Conservation (phyloP, 2,329 filamentous ascomycete species). For the Pyricularia pennisetigena region DNA sequence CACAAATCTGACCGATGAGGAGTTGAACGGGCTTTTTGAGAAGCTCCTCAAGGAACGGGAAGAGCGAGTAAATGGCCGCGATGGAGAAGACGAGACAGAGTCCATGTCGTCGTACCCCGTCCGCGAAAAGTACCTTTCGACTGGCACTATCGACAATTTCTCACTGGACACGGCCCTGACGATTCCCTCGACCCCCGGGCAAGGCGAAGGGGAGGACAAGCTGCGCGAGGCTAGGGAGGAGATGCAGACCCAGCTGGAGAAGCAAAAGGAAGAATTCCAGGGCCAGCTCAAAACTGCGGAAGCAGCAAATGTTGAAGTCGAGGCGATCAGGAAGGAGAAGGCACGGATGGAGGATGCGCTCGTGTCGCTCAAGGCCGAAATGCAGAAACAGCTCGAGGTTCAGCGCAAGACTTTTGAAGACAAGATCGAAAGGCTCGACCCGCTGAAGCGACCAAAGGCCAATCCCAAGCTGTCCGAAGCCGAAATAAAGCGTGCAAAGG, state of each 20-base stretch:
- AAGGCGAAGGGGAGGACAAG: constrained; percentile 65
- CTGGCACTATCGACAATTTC: constrained; percentile 89
- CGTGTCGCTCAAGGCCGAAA: constrained; percentile 70
- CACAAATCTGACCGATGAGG: constrained; percentile 80
- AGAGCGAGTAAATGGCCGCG: constrained; percentile 59
- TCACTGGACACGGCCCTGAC: constrained; percentile 90
- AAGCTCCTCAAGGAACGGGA: constrained; percentile 85
- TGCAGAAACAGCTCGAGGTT: constrained; percentile 73
- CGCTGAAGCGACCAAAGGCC: constrained; percentile 49
- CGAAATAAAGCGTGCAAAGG: constrained; percentile 62
- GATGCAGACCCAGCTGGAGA: constrained; percentile 74
- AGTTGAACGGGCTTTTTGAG: constrained; percentile 86
- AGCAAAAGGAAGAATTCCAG: constrained; percentile 74
- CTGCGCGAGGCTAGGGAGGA: constrained; percentile 69
- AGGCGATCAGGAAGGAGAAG: constrained; percentile 78
- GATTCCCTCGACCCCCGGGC: constrained; percentile 84
- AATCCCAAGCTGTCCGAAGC: constrained; percentile 58
- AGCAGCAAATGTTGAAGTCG: constrained; percentile 65
- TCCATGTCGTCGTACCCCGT: constrained; percentile 80
- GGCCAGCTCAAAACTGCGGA: constrained; percentile 68
- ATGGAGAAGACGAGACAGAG: constrained; percentile 82
- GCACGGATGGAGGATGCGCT: constrained; percentile 75
- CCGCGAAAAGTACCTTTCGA: constrained; percentile 91
- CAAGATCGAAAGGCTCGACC: constrained; percentile 68
- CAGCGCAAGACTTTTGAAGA: constrained; percentile 81